These are phyloP conservation scores for Aegle marmelos DNA, from an alignment of 345 rosid genomes.

Conservation along the genomic window DNA sequence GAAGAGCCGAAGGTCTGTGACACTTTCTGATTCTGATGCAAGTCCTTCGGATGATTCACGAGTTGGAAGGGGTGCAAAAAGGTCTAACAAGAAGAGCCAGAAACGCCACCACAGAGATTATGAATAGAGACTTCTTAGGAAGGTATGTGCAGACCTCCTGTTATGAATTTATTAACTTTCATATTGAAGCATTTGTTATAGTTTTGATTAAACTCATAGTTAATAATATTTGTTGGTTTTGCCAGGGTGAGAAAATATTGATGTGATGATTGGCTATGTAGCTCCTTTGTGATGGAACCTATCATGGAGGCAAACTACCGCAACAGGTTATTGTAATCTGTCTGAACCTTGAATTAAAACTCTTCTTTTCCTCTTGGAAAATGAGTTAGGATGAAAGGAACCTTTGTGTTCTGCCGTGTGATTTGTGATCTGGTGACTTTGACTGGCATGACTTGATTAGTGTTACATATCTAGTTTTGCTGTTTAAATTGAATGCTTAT, in stretches of 20 bases:
- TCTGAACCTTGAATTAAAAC: background rate
- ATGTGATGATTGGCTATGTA: background rate
- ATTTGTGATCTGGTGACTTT: background rate
- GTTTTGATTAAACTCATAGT: background rate
- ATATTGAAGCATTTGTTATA: background rate
- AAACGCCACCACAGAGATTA: conserved; percentile 44
- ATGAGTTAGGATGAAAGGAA: too few species aligned
- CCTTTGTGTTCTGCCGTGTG: background rate
- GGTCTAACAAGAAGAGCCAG: conserved; percentile 56
- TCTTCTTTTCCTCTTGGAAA: background rate
- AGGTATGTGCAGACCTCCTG: conserved; percentile 1
- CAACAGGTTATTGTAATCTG: background rate
- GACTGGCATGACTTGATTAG: background rate
- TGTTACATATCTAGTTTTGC: background rate
- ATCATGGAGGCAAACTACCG: background rate
- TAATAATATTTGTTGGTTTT: background rate
- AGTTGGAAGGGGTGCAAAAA: conserved; percentile 54
- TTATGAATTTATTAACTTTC: background rate
- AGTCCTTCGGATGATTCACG: conserved; percentile 51
- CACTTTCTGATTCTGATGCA: conserved; percentile 48
- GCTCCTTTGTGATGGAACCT: background rate
- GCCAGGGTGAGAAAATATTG: background rate
- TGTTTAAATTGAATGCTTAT: background rate
- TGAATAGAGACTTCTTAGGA: conserved; percentile 18
- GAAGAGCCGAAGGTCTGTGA: conserved; percentile 50